phyloP scores from a whole-genome alignment of 2,329 filamentous ascomycete genomes.

The Dissoconium aciculare region DNA sequence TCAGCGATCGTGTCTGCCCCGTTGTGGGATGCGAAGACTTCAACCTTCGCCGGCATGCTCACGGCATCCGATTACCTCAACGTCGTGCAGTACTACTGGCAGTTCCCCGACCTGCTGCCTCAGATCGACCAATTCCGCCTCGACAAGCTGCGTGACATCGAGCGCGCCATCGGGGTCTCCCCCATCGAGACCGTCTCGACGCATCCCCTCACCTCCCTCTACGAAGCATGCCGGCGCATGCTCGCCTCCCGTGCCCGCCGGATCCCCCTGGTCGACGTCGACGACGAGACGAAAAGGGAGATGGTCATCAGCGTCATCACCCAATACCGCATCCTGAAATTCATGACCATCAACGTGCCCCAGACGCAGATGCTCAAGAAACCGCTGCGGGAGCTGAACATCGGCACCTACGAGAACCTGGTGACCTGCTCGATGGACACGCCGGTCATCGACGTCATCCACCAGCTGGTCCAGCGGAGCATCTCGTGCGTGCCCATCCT shows the following conservation, averaged over 20 bases:
- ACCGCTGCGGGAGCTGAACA: constrained; percentile 63
- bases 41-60: constrained; percentile 82
- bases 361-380: constrained; percentile 83
- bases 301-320: constrained; percentile 95
- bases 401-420: constrained; percentile 72
- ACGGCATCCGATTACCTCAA: constrained; percentile 98
- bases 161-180: constrained; percentile 78
- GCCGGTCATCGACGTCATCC: constrained; percentile 85
- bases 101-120: constrained; percentile 78
- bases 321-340: constrained; percentile 96
- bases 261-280: constrained; percentile 83
- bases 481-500: constrained; percentile 92
- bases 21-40: constrained; percentile 87
- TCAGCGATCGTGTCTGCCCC: constrained; percentile 92
- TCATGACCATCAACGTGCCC: constrained; percentile 87
- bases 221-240: constrained; percentile 91
- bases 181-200: constrained; percentile 95
- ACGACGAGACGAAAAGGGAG: constrained; percentile 82
- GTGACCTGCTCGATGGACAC: constrained; percentile 77
- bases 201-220: constrained; percentile 75
- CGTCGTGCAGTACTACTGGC: constrained; percentile 97
- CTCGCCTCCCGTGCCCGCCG: constrained; percentile 80
- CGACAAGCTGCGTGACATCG: constrained; percentile 86
- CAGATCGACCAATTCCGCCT: constrained; percentile 88
- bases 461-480: constrained; percentile 79